A percentile compares a stretch with the other conserved stretches of the same genome.
Conservation (phyloP, 495 filamentous ascomycete genomes). For the Peziza echinospora region DNA sequence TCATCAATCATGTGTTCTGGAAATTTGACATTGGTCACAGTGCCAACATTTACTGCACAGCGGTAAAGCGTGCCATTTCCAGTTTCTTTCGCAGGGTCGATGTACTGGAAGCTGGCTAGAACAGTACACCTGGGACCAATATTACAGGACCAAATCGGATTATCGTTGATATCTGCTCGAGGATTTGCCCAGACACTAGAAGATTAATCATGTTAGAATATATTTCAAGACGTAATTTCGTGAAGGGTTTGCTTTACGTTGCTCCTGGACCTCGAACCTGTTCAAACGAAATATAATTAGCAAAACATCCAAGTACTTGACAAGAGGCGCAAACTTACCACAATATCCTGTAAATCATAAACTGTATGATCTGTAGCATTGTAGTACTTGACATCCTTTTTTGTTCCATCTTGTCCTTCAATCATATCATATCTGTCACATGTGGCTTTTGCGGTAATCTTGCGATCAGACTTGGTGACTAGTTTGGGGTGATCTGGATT, state of each 20-base stretch:
- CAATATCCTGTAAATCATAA: conserved; percentile 2
- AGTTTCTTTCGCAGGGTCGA: background rate
- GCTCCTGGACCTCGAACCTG: conserved; percentile 2
- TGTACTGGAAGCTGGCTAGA: conserved; percentile 4
- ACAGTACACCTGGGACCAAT: conserved; percentile 5
- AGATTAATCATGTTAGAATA: no score
- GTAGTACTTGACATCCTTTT: conserved; percentile 1
- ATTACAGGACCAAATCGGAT: conserved; percentile 4
- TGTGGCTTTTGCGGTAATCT: background rate
- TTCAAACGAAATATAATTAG: background rate
- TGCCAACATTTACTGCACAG: conserved; percentile 8
- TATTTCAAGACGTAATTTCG: no score
- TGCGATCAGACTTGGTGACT: conserved; percentile 4
- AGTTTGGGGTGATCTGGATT: conserved; percentile 4
- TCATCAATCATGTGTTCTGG: conserved; percentile 5
- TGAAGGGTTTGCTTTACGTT: no score
- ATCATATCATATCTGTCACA: conserved; percentile 8
- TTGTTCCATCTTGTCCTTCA: conserved; percentile 4
- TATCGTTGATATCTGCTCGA: conserved; percentile 5
- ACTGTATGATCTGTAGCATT: conserved; percentile 4
- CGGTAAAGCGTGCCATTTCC: conserved; percentile 10
- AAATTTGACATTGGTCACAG: conserved; percentile 3
- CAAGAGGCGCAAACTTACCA: conserved; percentile 1
- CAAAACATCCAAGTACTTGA: background rate
- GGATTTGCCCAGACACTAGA: conserved; percentile 9